phyloP scores from a whole-genome alignment of 2,329 filamentous ascomycete genomes.

The Talaromyces sp. region DNA sequence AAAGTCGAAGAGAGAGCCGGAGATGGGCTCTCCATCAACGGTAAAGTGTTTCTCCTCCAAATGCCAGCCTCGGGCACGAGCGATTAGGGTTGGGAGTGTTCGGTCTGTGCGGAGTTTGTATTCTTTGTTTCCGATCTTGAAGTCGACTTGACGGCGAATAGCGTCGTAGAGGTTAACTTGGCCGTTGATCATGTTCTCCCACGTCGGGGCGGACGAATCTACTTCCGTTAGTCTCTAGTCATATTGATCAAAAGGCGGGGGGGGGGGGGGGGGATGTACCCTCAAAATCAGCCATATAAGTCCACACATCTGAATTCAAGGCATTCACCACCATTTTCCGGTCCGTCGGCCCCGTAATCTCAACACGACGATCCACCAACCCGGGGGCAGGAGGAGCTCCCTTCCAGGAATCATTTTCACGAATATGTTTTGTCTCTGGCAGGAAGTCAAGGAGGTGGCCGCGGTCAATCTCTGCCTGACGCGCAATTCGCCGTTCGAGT shows the following conservation, averaged over 20 bases:
- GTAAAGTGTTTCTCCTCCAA: slow-evolving; percentile 98
- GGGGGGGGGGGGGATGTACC: slow-evolving; percentile 54
- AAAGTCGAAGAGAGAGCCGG: slow-evolving; percentile 91
- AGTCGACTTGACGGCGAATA: slow-evolving; percentile 89
- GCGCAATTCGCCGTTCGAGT: slow-evolving; percentile 78
- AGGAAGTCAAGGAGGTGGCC: slow-evolving; percentile 90
- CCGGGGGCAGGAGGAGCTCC: slow-evolving; percentile 88
- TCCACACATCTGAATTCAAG: slow-evolving; percentile 93
- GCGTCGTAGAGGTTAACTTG: slow-evolving; percentile 98
- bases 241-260: background rate
- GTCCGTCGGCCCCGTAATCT: slow-evolving; percentile 96
- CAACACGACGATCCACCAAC: slow-evolving; percentile 86
- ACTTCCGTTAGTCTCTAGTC: slow-evolving; percentile 20
- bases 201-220: slow-evolving; percentile 95
- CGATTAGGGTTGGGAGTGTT: slow-evolving; percentile 83
- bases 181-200: slow-evolving; percentile 99
- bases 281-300: slow-evolving; percentile 99
- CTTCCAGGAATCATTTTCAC: slow-evolving; percentile 91
- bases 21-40: slow-evolving; percentile 91
- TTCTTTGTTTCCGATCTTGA: slow-evolving; percentile 91
- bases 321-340: slow-evolving; percentile 99
- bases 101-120: slow-evolving; percentile 96
- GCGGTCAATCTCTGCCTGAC: slow-evolving; percentile 90
- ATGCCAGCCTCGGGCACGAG: slow-evolving; percentile 95
- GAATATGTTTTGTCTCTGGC: slow-evolving; percentile 91